These are phyloP conservation scores for Phanerodontia chrysosporium DNA, from an alignment of 768 basidiomycete species.

Conservation along the genomic window DNA sequence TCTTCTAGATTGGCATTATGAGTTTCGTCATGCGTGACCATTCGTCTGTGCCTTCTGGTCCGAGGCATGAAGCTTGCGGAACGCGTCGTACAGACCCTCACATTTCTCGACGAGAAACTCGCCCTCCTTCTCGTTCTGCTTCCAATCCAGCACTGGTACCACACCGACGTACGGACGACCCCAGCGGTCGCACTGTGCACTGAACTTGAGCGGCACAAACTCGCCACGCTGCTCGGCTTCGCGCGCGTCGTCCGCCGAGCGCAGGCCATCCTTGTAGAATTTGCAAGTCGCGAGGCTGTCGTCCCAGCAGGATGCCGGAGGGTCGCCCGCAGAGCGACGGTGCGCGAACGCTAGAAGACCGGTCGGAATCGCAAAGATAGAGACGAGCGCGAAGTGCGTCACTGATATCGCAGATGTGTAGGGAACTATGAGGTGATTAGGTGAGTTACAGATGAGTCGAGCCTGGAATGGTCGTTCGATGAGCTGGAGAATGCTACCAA, in stretches of 20 bases:
- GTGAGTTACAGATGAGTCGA: conserved; percentile 57
- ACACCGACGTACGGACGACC: conserved; percentile 52
- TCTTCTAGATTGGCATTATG: too few species aligned
- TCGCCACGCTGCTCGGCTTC: conserved; percentile 14
- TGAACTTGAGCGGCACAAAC: conserved; percentile 42
- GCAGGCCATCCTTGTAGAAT: conserved; percentile 7
- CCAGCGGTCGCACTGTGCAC: conserved; percentile 52
- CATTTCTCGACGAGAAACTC: conserved; percentile 48
- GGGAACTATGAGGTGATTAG: conserved; percentile 55
- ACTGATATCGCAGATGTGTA: conserved; percentile 66
- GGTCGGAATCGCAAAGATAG: conserved; percentile 45
- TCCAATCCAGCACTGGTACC: conserved; percentile 47
- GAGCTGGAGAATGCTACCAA: conserved; percentile 7
- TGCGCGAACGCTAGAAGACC: conserved; percentile 13
- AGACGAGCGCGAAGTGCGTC: conserved; percentile 63
- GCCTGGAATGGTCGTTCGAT: conserved; percentile 40
- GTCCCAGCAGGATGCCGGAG: neutral
- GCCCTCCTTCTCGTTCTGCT: conserved; percentile 43
- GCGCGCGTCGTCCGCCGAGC: conserved; percentile 13
- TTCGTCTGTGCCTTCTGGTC: neutral
- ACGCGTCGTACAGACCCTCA: conserved; percentile 46
- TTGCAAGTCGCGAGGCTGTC: conserved; percentile 10
- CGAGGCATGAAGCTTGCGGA: conserved; percentile 26
- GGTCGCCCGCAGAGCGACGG: conserved; percentile 6
- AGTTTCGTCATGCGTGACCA: neutral